phyloP scores from a whole-genome alignment of 106 monocot genomes.

The Phalaenopsis equestris region DNA sequence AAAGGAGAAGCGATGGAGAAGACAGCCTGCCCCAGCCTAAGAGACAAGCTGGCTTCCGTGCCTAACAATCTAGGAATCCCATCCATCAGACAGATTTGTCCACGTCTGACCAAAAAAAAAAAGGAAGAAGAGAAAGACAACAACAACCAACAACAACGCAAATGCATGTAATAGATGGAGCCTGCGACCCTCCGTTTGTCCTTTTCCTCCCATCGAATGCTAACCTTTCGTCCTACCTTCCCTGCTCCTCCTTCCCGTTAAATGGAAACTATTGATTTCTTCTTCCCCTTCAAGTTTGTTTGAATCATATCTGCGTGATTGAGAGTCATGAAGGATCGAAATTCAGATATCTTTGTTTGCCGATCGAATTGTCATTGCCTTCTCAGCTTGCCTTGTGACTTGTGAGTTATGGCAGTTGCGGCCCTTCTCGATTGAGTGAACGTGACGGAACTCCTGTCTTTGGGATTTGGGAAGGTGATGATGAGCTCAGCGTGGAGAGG shows the following conservation, averaged over 20 bases:
- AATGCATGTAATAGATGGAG: neutral
- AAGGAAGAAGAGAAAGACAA: too few relatives aligned
- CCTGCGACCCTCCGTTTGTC: too few relatives aligned
- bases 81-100: constrained; percentile 12
- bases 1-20: too few relatives aligned
- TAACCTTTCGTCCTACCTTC: neutral
- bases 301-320: neutral
- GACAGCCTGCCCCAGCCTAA: constrained; percentile 12
- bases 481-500: neutral
- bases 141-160: neutral
- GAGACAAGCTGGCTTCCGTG: constrained; percentile 15
- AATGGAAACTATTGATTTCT: neutral
- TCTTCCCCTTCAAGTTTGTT: neutral
- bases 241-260: neutral
- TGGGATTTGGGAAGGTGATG: neutral
- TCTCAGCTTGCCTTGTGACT: too few relatives aligned
- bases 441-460: neutral
- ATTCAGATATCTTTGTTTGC: too few relatives aligned
- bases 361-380: too few relatives aligned
- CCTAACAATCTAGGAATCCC: constrained; percentile 6
- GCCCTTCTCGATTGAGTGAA: neutral
- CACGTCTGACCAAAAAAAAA: neutral
- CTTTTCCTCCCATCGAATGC: neutral
- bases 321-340: too few relatives aligned
- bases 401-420: too few relatives aligned